These are phyloP conservation scores for Lachancea fermentati DNA, from an alignment of 805 yeast genomes.

Conservation along the genomic window DNA sequence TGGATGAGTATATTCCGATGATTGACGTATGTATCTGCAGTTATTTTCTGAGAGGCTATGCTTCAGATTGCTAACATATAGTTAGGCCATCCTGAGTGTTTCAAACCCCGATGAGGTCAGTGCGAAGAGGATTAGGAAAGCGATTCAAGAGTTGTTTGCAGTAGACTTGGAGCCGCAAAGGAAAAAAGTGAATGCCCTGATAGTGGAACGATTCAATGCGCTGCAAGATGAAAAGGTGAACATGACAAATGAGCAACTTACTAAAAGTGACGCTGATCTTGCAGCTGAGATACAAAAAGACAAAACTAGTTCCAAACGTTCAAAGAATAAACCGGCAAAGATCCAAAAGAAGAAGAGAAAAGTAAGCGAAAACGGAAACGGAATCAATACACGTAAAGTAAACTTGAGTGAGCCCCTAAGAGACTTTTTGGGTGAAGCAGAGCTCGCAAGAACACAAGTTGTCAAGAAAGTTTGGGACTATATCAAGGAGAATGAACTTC, in stretches of 20 bases:
- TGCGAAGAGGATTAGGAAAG: slow-evolving; percentile 64
- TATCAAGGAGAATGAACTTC: slow-evolving; percentile 56
- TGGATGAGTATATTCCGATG: slow-evolving; percentile 47
- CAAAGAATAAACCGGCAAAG: slow-evolving; percentile 11
- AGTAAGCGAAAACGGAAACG: slow-evolving; percentile 26
- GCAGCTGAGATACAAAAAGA: slow-evolving; percentile 43
- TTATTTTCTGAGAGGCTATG: neutral
- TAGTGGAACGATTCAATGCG: slow-evolving; percentile 52
- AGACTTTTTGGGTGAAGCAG: slow-evolving; percentile 40
- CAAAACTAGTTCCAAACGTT: slow-evolving; percentile 14
- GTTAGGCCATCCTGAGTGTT: slow-evolving; percentile 62
- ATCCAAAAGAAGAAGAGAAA: slow-evolving; percentile 14
- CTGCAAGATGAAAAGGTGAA: slow-evolving; percentile 33
- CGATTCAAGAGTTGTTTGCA: slow-evolving; percentile 63
- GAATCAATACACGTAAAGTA: slow-evolving; percentile 37
- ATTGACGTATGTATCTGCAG: slow-evolving; percentile 47
- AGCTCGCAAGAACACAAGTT: slow-evolving; percentile 60
- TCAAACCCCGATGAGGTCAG: slow-evolving; percentile 66
- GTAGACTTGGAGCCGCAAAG: slow-evolving; percentile 46
- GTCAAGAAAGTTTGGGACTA: slow-evolving; percentile 68
- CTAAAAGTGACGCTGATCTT: slow-evolving; percentile 44
- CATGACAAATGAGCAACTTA: slow-evolving; percentile 35
- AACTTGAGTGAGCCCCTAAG: slow-evolving; percentile 49
- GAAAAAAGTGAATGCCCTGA: slow-evolving; percentile 54
- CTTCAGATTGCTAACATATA: neutral